phyloP scores from a whole-genome alignment of 441 rosid genomes.

The Raphanus hybrid region DNA sequence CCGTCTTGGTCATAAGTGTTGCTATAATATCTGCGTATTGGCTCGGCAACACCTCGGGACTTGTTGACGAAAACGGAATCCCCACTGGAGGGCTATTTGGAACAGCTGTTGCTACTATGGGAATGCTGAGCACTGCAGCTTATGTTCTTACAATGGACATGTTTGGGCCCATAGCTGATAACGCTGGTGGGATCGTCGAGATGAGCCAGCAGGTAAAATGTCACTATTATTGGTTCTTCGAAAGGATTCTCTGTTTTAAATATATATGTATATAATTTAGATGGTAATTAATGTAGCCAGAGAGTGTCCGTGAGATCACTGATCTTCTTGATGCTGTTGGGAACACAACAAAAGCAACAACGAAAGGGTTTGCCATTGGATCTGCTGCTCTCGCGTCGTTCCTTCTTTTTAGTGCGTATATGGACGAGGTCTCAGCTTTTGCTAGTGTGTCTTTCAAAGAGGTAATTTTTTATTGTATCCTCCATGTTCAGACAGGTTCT shows the following conservation, averaged over 20 bases:
- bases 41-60: conserved; percentile 94
- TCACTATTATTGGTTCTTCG: conserved; percentile 20
- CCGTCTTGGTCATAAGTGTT: conserved; percentile 89
- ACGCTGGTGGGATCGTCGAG: conserved; percentile 99
- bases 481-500: conserved; percentile 18
- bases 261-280: conserved; percentile 2
- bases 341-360: conserved; percentile 96
- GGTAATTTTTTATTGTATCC: conserved; percentile 49
- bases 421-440: conserved; percentile 97
- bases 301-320: conserved; percentile 96
- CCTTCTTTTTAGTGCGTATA: conserved; percentile 97
- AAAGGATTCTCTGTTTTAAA: neutral
- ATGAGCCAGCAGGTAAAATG: conserved; percentile 93
- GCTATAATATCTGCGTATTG: conserved; percentile 87
- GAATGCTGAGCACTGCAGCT: conserved; percentile 99
- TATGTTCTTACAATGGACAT: conserved; percentile 99
- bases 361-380: conserved; percentile 99
- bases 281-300: conserved; percentile 62
- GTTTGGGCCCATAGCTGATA: conserved; percentile 99
- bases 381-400: conserved; percentile 99
- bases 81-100: conserved; percentile 98
- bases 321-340: conserved; percentile 99
- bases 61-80: conserved; percentile 82
- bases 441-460: conserved; percentile 77
- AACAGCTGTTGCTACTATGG: conserved; percentile 99